Evolutionary conservation across 1,139 yeast species (phyloP), one percentile per base, ranked within the genome.

Genomic region (Nakaseomyces bracarensis): DNA sequence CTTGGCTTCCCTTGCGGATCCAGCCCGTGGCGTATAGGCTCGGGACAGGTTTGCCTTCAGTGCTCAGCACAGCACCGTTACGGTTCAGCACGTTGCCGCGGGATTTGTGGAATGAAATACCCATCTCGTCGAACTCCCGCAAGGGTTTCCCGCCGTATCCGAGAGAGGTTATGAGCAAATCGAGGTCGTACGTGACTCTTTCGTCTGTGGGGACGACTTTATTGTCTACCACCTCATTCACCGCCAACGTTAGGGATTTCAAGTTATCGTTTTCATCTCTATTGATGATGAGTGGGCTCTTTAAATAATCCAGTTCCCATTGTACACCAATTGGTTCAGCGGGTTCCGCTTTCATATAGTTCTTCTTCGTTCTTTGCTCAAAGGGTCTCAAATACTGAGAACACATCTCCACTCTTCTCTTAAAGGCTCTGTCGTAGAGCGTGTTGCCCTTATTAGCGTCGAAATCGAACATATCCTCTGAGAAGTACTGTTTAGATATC

Each of bases 1-100:
- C 99, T 28, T 75, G 73, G 7, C 96, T 86, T 0, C 96, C 95
- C 43, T 74, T 80, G 46, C 82, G 78, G 42, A 89, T 82, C 99
- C 99, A 91, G 0, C 99, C 99, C 3, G 91, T 70, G 1, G 85
- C 79, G 54, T 87, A 91, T 50, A 85, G 66, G 0, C 89, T 84
- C 1, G 70, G 67, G 19, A 64, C 43, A 1, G 50, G 54, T 1
- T 58, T 50, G n/a, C 55, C 61, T 3, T 56, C 49, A 0, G 46
- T 44, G 13, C 65, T 58, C 11, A 72, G 53, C 0, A 82, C 74
- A 40, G 81, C 71, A 1, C 96, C 96, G 7, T 69, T 67, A 9
- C 60, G 57, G 51, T 82, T 84, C 3, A 71, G 66, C n/a, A 89
- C 66, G 34, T 70, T 65, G 27, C 86, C 85, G 7, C 62, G 62